Base-by-base conservation (phyloP, 1,139 yeast species). In the Kodamaea fungicola region DNA sequence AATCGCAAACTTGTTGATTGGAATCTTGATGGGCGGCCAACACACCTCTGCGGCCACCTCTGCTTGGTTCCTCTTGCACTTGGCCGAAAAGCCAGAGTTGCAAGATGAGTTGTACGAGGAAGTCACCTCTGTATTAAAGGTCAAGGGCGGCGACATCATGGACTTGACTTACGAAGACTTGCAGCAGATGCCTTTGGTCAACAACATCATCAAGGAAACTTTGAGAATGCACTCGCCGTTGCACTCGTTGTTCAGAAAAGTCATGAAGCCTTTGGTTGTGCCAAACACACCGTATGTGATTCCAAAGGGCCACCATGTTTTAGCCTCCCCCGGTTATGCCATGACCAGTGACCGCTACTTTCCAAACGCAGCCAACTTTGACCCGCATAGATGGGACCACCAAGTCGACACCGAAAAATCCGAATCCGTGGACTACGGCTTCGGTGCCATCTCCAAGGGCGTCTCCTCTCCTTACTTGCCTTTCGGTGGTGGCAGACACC, bases 401-500 rank as follows among this genome's bases (percentile, higher is more conserved):
- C 47, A 41, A 13, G 33, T 32, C 12, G 37, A 29, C 12, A 45
- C 40, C 5, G 39, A 42, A 21, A 39, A 39, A 9, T 67, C 64
- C 6, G 77, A 70, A 23, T 74, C 84, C 37, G 80, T 90, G 35
- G 98, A 92, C 63, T 90, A 89, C 59, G 97, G 97, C 12, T 92
- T 90, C 54, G 97, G 97, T 57, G 87, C 90, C 43, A 87, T 92
- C 48, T 81, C 96, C 37, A 92, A 92, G 67, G 98, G 97, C 65
- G 97, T 92, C 31, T 70, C 86, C 19, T 87, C 96, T 34, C 96
- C 98, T 39, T 94, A 88, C 66, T 78, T 92, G 61, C 98, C 98
- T 39, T 92, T 92, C 57, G 98, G 98, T 52, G 98, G 97, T 63
- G 99, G 99, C 50, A 86, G 99, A 74, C 99, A 92, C 63, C 84